These are phyloP conservation scores for Epicoccum sorghinum DNA, from an alignment of 2,329 filamentous ascomycete species.

Conservation along the genomic window DNA sequence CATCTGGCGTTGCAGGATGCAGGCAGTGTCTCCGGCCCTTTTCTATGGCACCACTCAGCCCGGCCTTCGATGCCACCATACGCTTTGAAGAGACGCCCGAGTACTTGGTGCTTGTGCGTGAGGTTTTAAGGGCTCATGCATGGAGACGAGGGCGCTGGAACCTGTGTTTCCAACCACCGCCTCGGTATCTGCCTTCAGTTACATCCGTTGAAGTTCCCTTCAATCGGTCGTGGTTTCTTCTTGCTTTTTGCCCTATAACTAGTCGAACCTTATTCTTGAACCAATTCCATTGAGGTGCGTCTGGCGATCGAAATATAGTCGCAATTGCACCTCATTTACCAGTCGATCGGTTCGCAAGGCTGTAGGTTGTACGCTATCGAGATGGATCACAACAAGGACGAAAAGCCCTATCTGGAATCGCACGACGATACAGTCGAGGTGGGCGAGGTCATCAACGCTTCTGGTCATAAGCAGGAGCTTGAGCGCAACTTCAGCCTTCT, in stretches of 20 bases:
- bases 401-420: constrained; percentile 20
- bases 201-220: constrained; percentile 2
- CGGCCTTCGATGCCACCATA: constrained; percentile 4
- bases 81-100: not conserved
- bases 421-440: constrained; percentile 31
- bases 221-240: not conserved
- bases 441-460: constrained; percentile 55
- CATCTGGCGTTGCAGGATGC: not conserved
- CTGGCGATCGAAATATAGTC: not conserved
- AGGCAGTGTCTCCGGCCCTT: constrained; percentile 4
- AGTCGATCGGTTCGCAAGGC: too few species aligned
- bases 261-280: constrained; percentile 3
- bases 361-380: not conserved
- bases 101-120: constrained; percentile 7
- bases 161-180: not conserved
- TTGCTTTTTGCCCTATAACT: not conserved
- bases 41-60: constrained; percentile 25
- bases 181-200: constrained; percentile 1
- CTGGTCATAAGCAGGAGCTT: constrained; percentile 59
- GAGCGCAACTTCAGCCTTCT: constrained; percentile 57
- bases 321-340: not conserved
- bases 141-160: constrained; percentile 2
- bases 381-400: constrained; percentile 12
- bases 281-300: not conserved
- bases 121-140: constrained; percentile 12